Evolutionary conservation across 768 basidiomycete species (phyloP), one percentile per base, ranked within the genome.

Genomic region (Sporobolomyces phaffii): DNA sequence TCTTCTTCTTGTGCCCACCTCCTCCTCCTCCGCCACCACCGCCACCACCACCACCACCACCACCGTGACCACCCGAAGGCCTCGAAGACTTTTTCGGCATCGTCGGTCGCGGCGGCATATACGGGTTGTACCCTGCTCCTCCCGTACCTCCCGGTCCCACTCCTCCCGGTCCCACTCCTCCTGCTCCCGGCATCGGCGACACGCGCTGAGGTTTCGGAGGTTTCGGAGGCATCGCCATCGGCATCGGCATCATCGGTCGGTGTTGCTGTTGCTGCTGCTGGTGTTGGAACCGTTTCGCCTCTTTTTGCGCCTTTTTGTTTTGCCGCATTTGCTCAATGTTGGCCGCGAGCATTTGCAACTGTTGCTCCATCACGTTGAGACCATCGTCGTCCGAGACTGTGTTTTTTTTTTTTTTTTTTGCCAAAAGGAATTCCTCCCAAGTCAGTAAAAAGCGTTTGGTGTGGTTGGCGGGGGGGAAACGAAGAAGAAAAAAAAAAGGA

Each of bases 311-410:
- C 76, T 88, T 85, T 81, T 87, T 87, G 72, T 85, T 80, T 76
- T 84, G 85, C 63, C 82, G 80, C 50, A 76, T 76, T 73, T 83
- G 83, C 48, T 73, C 84, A 58, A 91, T 80, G 72, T 85, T 87
- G 40, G 83, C 84, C 57, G 83, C 83, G 83, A 91, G 86, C 11
- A 83, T 82, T 77, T 88, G 87, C 49, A 92, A 88, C 77, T 91
- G 86, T 60, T 82, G 82, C 77, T 92, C 89, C 83, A 92, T 87
- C 68, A 81, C 77, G 31, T 85, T 84, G 73, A 91, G 88, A 54
- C 84, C 81, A 33, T 68, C 68, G 52, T 70, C 69, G 9, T 74
- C 68, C 50, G 56, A 62, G 41, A 44, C 64, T 68, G 41, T 22
- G 22, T n/a, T n/a, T n/a, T n/a, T n/a, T n/a, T n/a, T n/a, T n/a